A percentile compares a stretch with the other conserved stretches of the same genome.
phyloP scores from a whole-genome alignment of 2,329 filamentous ascomycete genomes.

The Graphiopsis chlorocephala region DNA sequence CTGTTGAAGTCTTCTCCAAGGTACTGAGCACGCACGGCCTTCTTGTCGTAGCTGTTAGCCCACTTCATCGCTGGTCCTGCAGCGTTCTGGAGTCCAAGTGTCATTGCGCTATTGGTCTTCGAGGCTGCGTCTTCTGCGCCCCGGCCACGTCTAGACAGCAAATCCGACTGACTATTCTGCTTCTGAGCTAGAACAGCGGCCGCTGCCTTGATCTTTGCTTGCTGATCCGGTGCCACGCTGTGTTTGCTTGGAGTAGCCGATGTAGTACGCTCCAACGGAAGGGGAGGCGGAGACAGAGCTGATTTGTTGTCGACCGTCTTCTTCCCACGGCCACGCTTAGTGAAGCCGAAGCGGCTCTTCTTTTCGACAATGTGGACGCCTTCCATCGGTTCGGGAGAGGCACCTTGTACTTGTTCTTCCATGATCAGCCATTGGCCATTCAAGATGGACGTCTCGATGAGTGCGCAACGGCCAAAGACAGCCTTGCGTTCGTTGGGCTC shows the following conservation, averaged over 20 bases:
- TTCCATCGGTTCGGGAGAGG: slow-evolving; percentile 76
- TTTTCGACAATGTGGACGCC: slow-evolving; percentile 93
- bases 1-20: slow-evolving; percentile 65
- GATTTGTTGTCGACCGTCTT: slow-evolving; percentile 67
- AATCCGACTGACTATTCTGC: slow-evolving; percentile 43
- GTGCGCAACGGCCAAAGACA: slow-evolving; percentile 87
- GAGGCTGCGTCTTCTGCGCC: slow-evolving; percentile 52
- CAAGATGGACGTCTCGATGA: slow-evolving; percentile 82
- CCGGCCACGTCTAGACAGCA: slow-evolving; percentile 48
- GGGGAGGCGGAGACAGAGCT: slow-evolving; percentile 41
- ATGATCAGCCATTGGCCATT: slow-evolving; percentile 87
- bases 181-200: slow-evolving; percentile 75
- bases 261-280: slow-evolving; percentile 41
- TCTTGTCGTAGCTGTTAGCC: slow-evolving; percentile 92
- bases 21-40: slow-evolving; percentile 81
- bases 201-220: slow-evolving; percentile 88
- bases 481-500: slow-evolving; percentile 83
- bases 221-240: slow-evolving; percentile 84
- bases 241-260: slow-evolving; percentile 66
- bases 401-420: slow-evolving; percentile 94
- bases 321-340: slow-evolving; percentile 68
- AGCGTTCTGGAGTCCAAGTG: slow-evolving; percentile 81
- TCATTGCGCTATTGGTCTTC: slow-evolving; percentile 89
- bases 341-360: slow-evolving; percentile 76
- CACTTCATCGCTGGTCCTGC: slow-evolving; percentile 94